Percentiles rank a stretch among this genome's conserved stretches.
These are phyloP conservation scores for Annulohypoxylon moriforme DNA, from an alignment of 495 filamentous ascomycete genomes.

Conservation along the genomic window DNA sequence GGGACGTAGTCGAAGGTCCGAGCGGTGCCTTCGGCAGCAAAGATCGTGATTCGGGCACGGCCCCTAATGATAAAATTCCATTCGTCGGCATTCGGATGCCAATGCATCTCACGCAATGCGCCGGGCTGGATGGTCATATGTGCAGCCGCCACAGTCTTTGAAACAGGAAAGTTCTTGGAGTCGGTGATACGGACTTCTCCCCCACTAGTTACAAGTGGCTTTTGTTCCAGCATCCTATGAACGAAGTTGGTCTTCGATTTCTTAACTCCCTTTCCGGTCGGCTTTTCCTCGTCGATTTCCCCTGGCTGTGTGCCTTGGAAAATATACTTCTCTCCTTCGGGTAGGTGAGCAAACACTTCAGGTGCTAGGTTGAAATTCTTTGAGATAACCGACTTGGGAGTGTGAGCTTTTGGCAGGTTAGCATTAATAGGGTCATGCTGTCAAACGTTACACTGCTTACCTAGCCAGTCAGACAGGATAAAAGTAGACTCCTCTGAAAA, in stretches of 20 bases:
- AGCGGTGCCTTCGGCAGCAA: constrained; percentile 60
- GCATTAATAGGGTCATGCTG: background rate
- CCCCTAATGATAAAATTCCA: constrained; percentile 66
- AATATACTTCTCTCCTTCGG: constrained; percentile 72
- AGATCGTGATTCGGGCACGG: constrained; percentile 64
- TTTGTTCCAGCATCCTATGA: constrained; percentile 69
- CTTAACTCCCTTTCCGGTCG: constrained; percentile 63
- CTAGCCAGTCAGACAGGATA: constrained; percentile 73
- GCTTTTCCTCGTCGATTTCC: constrained; percentile 55
- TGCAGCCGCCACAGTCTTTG: constrained; percentile 72
- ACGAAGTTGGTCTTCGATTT: constrained; percentile 69
- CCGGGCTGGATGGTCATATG: constrained; percentile 68
- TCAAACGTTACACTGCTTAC: constrained; percentile 47
- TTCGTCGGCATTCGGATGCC: constrained; percentile 68
- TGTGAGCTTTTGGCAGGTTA: constrained; percentile 60
- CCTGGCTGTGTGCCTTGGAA: constrained; percentile 70
- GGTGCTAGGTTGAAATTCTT: constrained; percentile 73
- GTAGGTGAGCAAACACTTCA: constrained; percentile 68
- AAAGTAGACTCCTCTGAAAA: constrained; percentile 80
- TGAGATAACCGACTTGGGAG: constrained; percentile 69
- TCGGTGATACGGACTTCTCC: constrained; percentile 72
- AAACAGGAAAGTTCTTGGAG: constrained; percentile 73
- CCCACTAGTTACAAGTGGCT: constrained; percentile 63
- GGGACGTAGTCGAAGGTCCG: constrained; percentile 59
- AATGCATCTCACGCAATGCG: constrained; percentile 70